Evolutionary conservation across 352 stramenopile genomes (phyloP).

Genomic region (Globisporangium uncinulatum): DNA sequence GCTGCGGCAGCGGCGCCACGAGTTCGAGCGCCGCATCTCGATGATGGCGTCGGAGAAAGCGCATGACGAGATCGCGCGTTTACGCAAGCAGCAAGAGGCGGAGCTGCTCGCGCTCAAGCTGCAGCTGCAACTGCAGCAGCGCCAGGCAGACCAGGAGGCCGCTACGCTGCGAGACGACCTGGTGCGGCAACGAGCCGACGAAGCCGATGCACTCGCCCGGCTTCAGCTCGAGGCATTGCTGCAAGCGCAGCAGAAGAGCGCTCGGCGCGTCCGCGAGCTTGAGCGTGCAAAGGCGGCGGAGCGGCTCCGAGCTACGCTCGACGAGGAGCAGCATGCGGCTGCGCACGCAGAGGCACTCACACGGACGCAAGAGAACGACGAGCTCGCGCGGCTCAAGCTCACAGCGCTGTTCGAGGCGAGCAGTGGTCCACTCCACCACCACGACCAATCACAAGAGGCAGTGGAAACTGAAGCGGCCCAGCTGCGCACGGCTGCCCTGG

Average conservation of each 20-base stretch:
- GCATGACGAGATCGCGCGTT: conserved; percentile 69
- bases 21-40: conserved; percentile 77
- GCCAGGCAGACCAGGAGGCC: conserved; percentile 40
- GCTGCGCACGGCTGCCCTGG: conserved; percentile 22
- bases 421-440: conserved; percentile 10
- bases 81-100: conserved; percentile 66
- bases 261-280: conserved; percentile 30
- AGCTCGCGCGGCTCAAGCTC: conserved; percentile 48
- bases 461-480: conserved; percentile 17
- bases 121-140: conserved; percentile 56
- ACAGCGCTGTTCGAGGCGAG: conserved; percentile 33
- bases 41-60: conserved; percentile 80
- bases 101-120: conserved; percentile 61
- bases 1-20: conserved; percentile 37
- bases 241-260: conserved; percentile 39
- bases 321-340: conserved; percentile 33
- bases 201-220: conserved; percentile 50
- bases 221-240: conserved; percentile 51
- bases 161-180: conserved; percentile 36
- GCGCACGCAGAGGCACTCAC: conserved; percentile 38
- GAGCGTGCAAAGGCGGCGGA: conserved; percentile 28
- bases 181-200: conserved; percentile 34
- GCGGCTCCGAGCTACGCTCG: conserved; percentile 34
- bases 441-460: conserved; percentile 30
- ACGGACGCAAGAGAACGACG: conserved; percentile 56